Evolutionary conservation across 163 green algal species (phyloP).

Genomic region (Picocystis sp.): DNA sequence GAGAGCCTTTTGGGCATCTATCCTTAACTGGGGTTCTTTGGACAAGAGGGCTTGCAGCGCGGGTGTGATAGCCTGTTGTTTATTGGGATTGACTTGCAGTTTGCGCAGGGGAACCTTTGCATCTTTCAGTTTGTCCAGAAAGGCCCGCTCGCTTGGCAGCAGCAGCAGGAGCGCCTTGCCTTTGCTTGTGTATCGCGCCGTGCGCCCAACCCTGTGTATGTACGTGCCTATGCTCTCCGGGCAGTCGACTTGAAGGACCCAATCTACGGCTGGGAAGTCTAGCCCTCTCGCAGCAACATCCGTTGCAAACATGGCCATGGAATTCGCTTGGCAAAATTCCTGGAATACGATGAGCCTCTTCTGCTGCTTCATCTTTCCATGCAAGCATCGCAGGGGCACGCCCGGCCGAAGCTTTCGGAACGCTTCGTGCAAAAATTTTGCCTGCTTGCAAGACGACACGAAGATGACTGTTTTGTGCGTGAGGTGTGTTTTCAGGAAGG

Average conservation of each 20-base stretch:
- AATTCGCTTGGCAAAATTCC: constrained; percentile 61
- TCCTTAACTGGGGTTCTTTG: constrained; percentile 70
- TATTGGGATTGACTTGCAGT: constrained; percentile 58
- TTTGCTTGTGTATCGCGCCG: constrained; percentile 40
- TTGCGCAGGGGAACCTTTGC: constrained; percentile 49
- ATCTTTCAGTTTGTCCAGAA: constrained; percentile 26
- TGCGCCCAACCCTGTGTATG: constrained; percentile 93
- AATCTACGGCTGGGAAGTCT: constrained; percentile 92
- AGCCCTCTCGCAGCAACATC: constrained; percentile 87
- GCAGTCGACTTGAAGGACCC: constrained; percentile 94
- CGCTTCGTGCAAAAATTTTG: constrained; percentile 19
- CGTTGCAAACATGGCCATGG: constrained; percentile 82
- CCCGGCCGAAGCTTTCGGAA: constrained; percentile 66
- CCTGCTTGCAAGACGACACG: constrained; percentile 89
- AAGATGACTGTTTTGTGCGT: constrained; percentile 79
- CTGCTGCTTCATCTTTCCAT: constrained; percentile 84
- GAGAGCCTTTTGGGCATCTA: constrained; percentile 54
- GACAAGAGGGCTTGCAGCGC: constrained; percentile 73
- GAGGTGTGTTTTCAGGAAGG: constrained; percentile 85
- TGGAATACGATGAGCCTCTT: constrained; percentile 75
- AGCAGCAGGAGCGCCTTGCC: constrained; percentile 67
- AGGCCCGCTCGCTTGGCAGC: constrained; percentile 41
- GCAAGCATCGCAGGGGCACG: constrained; percentile 62
- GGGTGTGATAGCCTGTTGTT: constrained; percentile 44
- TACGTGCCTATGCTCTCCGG: constrained; percentile 82